Evolutionary conservation across 495 filamentous ascomycete species (phyloP).

Genomic region (Geopyxis carbonaria): DNA sequence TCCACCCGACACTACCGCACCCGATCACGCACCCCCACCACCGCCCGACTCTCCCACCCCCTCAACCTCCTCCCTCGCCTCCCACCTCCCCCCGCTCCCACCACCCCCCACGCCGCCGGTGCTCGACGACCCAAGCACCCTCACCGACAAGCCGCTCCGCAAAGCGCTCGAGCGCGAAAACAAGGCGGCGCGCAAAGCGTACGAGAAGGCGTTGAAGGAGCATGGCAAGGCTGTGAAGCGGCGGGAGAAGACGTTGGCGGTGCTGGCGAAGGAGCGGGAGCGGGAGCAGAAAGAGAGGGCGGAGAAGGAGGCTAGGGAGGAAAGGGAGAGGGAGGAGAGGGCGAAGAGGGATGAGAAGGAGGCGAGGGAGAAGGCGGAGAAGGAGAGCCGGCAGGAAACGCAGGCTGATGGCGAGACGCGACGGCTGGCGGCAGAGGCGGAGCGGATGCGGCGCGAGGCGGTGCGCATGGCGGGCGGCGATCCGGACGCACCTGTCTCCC

Average conservation of each 20-base stretch:
- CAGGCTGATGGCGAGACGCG: neutral
- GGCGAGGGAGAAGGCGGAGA: conserved; percentile 11
- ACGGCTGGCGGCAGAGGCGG: neutral
- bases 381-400: neutral
- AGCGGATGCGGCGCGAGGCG: neutral
- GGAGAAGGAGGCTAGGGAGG: conserved; percentile 2
- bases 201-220: conserved; percentile 45
- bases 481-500: too few relatives aligned
- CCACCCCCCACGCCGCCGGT: conserved; percentile 1
- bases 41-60: too few relatives aligned
- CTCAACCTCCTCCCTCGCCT: too few relatives aligned
- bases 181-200: conserved; percentile 37
- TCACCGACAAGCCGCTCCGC: conserved; percentile 41
- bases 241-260: conserved; percentile 34
- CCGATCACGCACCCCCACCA: too few relatives aligned
- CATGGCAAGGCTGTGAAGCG: conserved; percentile 44
- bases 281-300: conserved; percentile 7
- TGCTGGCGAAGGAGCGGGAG: conserved; percentile 8
- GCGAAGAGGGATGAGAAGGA: conserved; percentile 9
- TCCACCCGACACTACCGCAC: too few relatives aligned
- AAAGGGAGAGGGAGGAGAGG: conserved; percentile 3
- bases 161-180: conserved; percentile 50
- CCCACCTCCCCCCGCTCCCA: too few relatives aligned
- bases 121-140: neutral
- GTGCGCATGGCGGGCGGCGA: too few relatives aligned